Conservation (phyloP, 495 filamentous ascomycete species). For the Thozetella sp. region DNA sequence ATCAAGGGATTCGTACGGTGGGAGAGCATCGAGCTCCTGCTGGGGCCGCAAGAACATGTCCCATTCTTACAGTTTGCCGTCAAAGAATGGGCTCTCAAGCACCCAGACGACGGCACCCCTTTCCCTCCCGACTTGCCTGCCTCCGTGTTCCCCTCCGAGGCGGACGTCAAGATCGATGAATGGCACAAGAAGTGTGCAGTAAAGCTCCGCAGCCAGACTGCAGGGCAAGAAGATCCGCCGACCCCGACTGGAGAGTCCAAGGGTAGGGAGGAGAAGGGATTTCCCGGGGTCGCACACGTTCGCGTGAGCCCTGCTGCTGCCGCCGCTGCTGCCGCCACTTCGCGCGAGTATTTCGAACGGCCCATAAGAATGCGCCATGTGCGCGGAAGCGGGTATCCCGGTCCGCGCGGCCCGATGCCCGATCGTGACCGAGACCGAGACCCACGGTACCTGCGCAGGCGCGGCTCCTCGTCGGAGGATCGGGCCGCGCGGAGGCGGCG, state of each 20-base stretch:
- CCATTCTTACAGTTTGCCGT: constrained; percentile 83
- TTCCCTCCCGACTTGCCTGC: constrained; percentile 81
- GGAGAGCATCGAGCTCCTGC: constrained; percentile 89
- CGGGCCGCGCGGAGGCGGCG: constrained; percentile 15
- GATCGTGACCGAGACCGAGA: constrained; percentile 11
- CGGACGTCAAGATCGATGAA: constrained; percentile 74
- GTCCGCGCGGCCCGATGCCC: constrained; percentile 13
- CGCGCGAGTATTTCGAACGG: constrained; percentile 24
- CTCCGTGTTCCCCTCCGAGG: constrained; percentile 70
- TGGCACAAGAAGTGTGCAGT: constrained; percentile 80
- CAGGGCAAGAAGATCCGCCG: constrained; percentile 29
- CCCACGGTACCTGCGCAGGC: neutral
- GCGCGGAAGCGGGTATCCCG: constrained; percentile 7
- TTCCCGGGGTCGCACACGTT: constrained; percentile 8
- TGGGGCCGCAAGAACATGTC: constrained; percentile 87
- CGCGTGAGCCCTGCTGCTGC: constrained; percentile 22
- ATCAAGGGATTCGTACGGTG: constrained; percentile 85
- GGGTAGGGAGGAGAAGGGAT: constrained; percentile 8
- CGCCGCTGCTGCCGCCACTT: constrained; percentile 6
- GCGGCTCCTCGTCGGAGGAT: constrained; percentile 20
- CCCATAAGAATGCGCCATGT: constrained; percentile 29
- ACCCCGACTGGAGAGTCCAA: neutral
- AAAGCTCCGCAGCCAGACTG: constrained; percentile 48
- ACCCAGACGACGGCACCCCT: constrained; percentile 67
- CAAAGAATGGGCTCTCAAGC: constrained; percentile 69